phyloP scores from a whole-genome alignment of 805 yeast species.

The Schwanniomyces pseudopolymorphus region DNA sequence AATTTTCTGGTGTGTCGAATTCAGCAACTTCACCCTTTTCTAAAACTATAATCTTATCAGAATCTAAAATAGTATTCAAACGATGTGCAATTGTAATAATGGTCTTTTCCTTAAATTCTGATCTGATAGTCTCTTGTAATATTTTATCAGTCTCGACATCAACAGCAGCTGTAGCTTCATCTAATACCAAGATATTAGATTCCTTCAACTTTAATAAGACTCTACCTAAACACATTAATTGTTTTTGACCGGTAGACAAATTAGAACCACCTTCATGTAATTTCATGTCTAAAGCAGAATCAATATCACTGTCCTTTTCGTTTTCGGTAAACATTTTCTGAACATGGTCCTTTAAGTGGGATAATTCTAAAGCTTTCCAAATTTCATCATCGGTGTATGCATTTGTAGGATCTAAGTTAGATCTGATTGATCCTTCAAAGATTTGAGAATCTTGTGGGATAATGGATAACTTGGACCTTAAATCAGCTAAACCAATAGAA shows the following conservation, averaged over 20 bases:
- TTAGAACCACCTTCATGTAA: slow-evolving; percentile 47
- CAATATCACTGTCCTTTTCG: slow-evolving; percentile 20
- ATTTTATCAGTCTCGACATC: slow-evolving; percentile 82
- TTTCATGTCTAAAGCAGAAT: slow-evolving; percentile 31
- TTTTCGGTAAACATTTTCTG: slow-evolving; percentile 33
- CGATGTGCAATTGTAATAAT: slow-evolving; percentile 85
- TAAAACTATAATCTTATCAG: slow-evolving; percentile 72
- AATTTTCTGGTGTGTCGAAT: slow-evolving; percentile 67
- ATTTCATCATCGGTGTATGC: slow-evolving; percentile 34
- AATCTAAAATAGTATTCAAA: slow-evolving; percentile 77
- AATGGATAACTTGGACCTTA: slow-evolving; percentile 41
- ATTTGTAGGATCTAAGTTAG: slow-evolving; percentile 43
- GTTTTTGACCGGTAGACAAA: slow-evolving; percentile 54
- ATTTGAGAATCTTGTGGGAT: slow-evolving; percentile 49
- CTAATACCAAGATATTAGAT: slow-evolving; percentile 60
- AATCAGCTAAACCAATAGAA: slow-evolving; percentile 40
- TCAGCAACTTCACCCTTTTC: slow-evolving; percentile 76
- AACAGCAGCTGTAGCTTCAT: slow-evolving; percentile 88
- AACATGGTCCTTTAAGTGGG: slow-evolving; percentile 43
- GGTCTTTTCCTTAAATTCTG: slow-evolving; percentile 72
- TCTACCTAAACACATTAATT: slow-evolving; percentile 74
- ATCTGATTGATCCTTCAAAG: slow-evolving; percentile 41
- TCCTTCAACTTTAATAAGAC: slow-evolving; percentile 67
- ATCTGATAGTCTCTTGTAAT: slow-evolving; percentile 74
- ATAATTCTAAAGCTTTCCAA: slow-evolving; percentile 43